Conservation (phyloP, 495 filamentous ascomycete species). For the Tetracladium setigerum region DNA sequence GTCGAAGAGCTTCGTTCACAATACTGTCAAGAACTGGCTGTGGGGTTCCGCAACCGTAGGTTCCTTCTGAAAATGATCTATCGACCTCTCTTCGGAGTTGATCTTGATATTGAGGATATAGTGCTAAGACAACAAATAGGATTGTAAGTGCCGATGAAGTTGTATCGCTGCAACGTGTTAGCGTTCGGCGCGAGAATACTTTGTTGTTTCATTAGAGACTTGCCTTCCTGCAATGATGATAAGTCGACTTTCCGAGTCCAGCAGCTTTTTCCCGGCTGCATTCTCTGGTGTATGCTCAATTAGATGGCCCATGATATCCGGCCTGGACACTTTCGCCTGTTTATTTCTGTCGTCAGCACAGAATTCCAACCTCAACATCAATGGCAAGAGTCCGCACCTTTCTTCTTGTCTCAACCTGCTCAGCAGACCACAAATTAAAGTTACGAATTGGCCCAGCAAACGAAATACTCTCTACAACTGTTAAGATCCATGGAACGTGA, state of each 20-base stretch:
- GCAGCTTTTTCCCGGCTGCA: background rate
- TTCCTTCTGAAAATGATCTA: slow-evolving; percentile 12
- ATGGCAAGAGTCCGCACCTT: background rate
- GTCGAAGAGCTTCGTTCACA: slow-evolving; percentile 46
- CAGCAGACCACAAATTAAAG: slow-evolving; percentile 1
- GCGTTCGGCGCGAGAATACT: too few relatives aligned
- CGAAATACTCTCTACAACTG: background rate
- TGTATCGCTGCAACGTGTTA: slow-evolving; percentile 5
- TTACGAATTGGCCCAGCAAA: background rate
- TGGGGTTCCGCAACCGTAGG: slow-evolving; percentile 14
- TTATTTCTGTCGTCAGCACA: background rate
- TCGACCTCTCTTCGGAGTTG: background rate
- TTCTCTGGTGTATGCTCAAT: slow-evolving; percentile 3
- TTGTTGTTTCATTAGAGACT: slow-evolving; percentile 1
- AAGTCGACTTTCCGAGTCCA: slow-evolving; percentile 6
- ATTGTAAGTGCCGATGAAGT: slow-evolving; percentile 6
- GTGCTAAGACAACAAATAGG: slow-evolving; percentile 8
- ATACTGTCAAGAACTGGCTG: slow-evolving; percentile 33
- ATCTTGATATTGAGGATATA: background rate
- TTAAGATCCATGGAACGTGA: slow-evolving; percentile 4
- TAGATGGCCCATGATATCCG: slow-evolving; percentile 10
- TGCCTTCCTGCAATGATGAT: slow-evolving; percentile 15
- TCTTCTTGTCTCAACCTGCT: background rate
- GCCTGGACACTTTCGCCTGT: background rate
- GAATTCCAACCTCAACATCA: background rate